Conservation (phyloP, 2,329 filamentous ascomycete genomes). For the Tolypocladium album region DNA sequence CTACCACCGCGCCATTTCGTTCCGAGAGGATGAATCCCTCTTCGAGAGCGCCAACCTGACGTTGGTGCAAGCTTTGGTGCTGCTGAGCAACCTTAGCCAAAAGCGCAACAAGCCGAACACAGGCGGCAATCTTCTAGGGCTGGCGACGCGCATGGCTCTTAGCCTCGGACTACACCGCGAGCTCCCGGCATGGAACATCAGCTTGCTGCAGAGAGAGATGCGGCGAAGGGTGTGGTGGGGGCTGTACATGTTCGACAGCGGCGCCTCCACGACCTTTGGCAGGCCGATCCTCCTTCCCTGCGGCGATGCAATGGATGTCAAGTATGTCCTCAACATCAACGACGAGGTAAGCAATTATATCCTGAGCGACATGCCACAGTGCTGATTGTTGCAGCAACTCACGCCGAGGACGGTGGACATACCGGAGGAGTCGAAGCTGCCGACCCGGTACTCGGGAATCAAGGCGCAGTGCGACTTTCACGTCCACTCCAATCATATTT, state of each 20-base stretch:
- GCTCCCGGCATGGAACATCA: constrained; percentile 19
- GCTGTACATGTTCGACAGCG: constrained; percentile 33
- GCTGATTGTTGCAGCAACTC: constrained; percentile 3
- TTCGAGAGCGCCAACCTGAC: constrained; percentile 22
- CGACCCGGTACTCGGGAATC: constrained; percentile 17
- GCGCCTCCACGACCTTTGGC: constrained; percentile 33
- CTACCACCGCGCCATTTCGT: constrained; percentile 16
- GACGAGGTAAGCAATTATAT: constrained; percentile 10
- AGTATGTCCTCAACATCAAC: constrained; percentile 16
- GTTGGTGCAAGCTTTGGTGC: constrained; percentile 17
- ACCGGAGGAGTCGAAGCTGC: constrained; percentile 10
- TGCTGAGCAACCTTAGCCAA: constrained; percentile 30
- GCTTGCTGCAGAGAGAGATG: constrained; percentile 23
- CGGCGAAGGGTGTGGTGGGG: constrained; percentile 30
- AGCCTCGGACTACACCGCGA: constrained; percentile 35
- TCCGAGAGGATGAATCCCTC: constrained; percentile 15
- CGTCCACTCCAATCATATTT: constrained; percentile 19
- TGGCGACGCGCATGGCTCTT: constrained; percentile 34
- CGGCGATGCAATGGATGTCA: constrained; percentile 17
- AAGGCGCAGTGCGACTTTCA: constrained; percentile 18
- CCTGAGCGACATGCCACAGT: background rate
- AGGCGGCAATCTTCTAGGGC: constrained; percentile 34
- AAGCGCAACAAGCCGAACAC: constrained; percentile 37
- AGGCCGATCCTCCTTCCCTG: constrained; percentile 16
- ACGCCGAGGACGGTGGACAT: constrained; percentile 11